Conservation (phyloP, 208 protist species). For the Trypanosoma melophagium region DNA sequence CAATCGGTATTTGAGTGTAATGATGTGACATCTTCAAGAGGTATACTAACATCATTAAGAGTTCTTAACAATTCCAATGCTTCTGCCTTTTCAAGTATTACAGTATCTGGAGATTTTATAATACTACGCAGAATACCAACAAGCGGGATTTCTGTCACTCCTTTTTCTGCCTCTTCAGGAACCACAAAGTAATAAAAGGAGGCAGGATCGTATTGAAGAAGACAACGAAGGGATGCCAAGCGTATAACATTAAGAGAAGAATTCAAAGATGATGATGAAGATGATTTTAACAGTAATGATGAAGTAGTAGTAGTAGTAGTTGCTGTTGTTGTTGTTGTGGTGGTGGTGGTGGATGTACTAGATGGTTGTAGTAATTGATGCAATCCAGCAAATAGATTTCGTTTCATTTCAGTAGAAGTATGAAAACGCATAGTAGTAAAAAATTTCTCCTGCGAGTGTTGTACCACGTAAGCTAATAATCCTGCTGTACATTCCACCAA, state of each 20-base stretch:
- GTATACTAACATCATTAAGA: slow-evolving; percentile 14
- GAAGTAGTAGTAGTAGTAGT: neutral
- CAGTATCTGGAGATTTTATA: slow-evolving; percentile 2
- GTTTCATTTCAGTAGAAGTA: slow-evolving; percentile 19
- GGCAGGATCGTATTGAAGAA: slow-evolving; percentile 25
- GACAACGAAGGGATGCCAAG: slow-evolving; percentile 19
- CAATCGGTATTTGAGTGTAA: slow-evolving; percentile 2
- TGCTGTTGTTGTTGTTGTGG: neutral
- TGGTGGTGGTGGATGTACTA: neutral
- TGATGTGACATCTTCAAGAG: slow-evolving; percentile 1
- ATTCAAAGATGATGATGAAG: neutral
- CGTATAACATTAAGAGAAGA: slow-evolving; percentile 18
- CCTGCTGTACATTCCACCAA: slow-evolving; percentile 25
- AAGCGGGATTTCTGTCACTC: neutral
- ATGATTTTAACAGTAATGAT: slow-evolving; percentile 4
- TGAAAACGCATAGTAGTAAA: slow-evolving; percentile 33
- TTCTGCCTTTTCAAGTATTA: slow-evolving; percentile 23
- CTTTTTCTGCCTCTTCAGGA: slow-evolving; percentile 6
- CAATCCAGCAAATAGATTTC: slow-evolving; percentile 11
- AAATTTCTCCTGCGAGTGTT: slow-evolving; percentile 25
- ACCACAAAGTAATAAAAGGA: slow-evolving; percentile 27
- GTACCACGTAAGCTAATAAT: slow-evolving; percentile 23
- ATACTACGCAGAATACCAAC: slow-evolving; percentile 18
- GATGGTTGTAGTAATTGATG: slow-evolving; percentile 2
- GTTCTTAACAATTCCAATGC: slow-evolving; percentile 14